Base-by-base conservation (phyloP, 129 eudicot genomes). In the Helianthus annuus region DNA sequence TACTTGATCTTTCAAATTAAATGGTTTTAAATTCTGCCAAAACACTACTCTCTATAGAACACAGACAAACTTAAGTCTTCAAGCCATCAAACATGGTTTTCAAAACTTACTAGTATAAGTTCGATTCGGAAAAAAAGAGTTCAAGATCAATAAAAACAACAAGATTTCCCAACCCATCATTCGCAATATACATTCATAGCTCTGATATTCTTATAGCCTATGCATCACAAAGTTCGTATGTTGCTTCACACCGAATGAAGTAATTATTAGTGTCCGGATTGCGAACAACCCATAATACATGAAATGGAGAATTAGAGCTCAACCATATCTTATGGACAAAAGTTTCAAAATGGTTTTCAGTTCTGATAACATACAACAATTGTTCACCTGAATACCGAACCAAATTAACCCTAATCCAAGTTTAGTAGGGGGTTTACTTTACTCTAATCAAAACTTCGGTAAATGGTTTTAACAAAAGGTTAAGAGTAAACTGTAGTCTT, bases 241-340 rank as follows among this genome's bases (percentile, higher is more conserved):
- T 29, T 59, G 65, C 65, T 12, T 59, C 34, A 59, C 65, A 59
- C 13, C 13, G 9, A 59, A 27, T 59, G 2, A 13, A 60, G 66
- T 60, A 60, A 13, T 27, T 12, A 32, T 13, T 5, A 60, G 45
- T 60, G 14, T 32, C 44, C 6, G 36, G 66, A 60, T 60, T 32
- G 65, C 64, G 64, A 58, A 29, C 65, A 60, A 32, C 19, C 15
- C 19, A 59, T 11, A 13, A 60, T 60, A 60, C 4, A 60, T 34
- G 44, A 60, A 34, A 32, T 56, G 66, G 66, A 13, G 66, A 60
- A 60, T 60, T 14, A 60, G 19, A 39, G 52, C 64, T 78, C 77
- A 70, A 71, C 82, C 82, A 70, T 78, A 64, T 55, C 67, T 70
- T 78, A 78, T 70, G 82, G 61, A 78, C 77, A 78, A 16, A 59